Percentiles rank a stretch among this genome's conserved stretches.
These are phyloP conservation scores for Starmera amethionina DNA, from an alignment of 805 yeast species.

Conservation along the genomic window DNA sequence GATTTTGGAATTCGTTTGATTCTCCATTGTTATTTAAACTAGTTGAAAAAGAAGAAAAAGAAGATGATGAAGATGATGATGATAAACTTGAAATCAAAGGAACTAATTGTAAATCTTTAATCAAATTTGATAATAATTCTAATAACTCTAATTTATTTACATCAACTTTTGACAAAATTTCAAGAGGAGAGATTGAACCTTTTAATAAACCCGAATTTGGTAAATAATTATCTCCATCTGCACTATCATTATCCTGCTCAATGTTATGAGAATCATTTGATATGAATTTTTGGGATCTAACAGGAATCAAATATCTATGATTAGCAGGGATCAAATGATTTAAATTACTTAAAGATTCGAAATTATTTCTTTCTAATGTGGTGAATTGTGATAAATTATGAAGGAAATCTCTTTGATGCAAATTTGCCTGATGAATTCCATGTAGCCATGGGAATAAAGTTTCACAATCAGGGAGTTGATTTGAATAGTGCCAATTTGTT, in stretches of 20 bases:
- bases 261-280: constrained; percentile 14
- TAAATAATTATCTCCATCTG: constrained; percentile 1
- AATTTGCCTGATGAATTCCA: constrained; percentile 32
- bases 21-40: no score
- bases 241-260: no score
- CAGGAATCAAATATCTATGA: constrained; percentile 14
- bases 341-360: constrained; percentile 9
- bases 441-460: constrained; percentile 87
- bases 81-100: neutral
- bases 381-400: constrained; percentile 14
- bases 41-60: neutral
- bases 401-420: constrained; percentile 14
- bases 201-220: constrained; percentile 34
- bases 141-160: constrained; percentile 28
- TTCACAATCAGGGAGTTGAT: constrained; percentile 51
- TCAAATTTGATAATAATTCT: constrained; percentile 8
- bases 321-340: constrained; percentile 11
- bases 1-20: no score
- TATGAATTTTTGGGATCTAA: constrained; percentile 22
- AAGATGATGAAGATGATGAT: no score
- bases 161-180: constrained; percentile 41
- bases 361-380: constrained; percentile 12
- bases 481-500: constrained; percentile 13
- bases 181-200: constrained; percentile 45
- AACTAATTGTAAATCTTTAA: constrained; percentile 15